Conservation (phyloP, 106 monocot genomes). For the Platanthera guangdongensis region DNA sequence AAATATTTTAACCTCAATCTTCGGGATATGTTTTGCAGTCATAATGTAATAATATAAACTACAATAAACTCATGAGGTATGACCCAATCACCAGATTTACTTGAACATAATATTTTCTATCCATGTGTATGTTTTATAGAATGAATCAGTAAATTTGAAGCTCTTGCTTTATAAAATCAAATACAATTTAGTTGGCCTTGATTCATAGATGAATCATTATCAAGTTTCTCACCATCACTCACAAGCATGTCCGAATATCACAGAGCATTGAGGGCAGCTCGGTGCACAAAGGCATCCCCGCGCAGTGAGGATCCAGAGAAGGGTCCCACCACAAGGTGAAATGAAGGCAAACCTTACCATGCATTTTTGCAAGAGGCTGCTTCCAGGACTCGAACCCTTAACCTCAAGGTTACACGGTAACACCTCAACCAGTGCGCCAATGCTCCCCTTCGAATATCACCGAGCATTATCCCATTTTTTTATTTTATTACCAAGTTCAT, state of each 20-base stretch:
- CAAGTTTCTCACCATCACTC: too few relatives aligned
- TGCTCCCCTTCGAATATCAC: background rate
- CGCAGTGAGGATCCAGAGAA: too few relatives aligned
- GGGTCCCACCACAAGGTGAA: too few relatives aligned
- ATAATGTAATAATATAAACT: background rate
- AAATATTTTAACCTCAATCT: background rate
- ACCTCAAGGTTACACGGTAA: too few relatives aligned
- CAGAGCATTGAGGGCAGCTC: background rate
- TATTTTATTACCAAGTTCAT: background rate
- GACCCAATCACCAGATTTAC: background rate
- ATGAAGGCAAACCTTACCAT: too few relatives aligned
- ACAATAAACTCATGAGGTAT: background rate
- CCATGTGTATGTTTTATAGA: background rate
- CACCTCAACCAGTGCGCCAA: too few relatives aligned
- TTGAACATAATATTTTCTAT: background rate
- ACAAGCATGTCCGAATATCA: background rate
- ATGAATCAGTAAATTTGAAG: background rate
- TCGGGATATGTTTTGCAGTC: background rate
- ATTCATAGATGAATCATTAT: too few relatives aligned
- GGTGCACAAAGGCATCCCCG: too few relatives aligned
- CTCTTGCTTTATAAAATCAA: background rate
- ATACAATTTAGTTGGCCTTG: background rate
- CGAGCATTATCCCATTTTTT: background rate
- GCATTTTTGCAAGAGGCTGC: too few relatives aligned
- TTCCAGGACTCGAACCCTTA: too few relatives aligned